Evolutionary conservation across 2,329 filamentous ascomycete species (phyloP).

Genomic region (Penicillium palitans): DNA sequence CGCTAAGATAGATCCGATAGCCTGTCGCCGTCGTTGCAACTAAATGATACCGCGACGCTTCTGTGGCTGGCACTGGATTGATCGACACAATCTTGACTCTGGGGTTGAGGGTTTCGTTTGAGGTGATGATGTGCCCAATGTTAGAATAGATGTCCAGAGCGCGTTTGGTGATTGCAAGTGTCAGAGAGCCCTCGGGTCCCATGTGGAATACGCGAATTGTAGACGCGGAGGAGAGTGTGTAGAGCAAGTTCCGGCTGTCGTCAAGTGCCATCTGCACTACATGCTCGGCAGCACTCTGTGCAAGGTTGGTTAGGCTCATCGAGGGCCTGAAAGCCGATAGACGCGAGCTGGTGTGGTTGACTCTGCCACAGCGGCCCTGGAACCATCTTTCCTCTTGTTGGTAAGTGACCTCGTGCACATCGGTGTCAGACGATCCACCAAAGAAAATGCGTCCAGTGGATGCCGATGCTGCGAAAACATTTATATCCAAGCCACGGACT

Average conservation of each 20-base stretch:
- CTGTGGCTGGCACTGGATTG: slow-evolving; percentile 78
- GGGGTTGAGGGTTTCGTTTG: slow-evolving; percentile 68
- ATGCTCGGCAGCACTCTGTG: slow-evolving; percentile 55
- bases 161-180: slow-evolving; percentile 57
- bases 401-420: slow-evolving; percentile 92
- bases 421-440: slow-evolving; percentile 73
- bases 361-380: slow-evolving; percentile 78
- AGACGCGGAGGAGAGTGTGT: slow-evolving; percentile 83
- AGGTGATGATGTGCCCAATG: slow-evolving; percentile 79
- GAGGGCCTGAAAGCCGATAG: slow-evolving; percentile 59
- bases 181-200: slow-evolving; percentile 58
- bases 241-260: slow-evolving; percentile 82
- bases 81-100: slow-evolving; percentile 77
- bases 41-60: slow-evolving; percentile 80
- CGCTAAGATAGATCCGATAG: slow-evolving; percentile 87
- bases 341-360: slow-evolving; percentile 79
- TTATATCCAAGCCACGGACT: slow-evolving; percentile 73
- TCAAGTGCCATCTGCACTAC: slow-evolving; percentile 82
- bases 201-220: slow-evolving; percentile 92
- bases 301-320: slow-evolving; percentile 40
- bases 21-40: slow-evolving; percentile 90
- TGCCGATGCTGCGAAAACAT: slow-evolving; percentile 72
- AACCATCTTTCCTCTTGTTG: slow-evolving; percentile 99
- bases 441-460: slow-evolving; percentile 92
- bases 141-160: slow-evolving; percentile 60